Evolutionary conservation across 106 monocot genomes (phyloP), one percentile per base, ranked within the genome.

Genomic region (Phalaenopsis equestris): DNA sequence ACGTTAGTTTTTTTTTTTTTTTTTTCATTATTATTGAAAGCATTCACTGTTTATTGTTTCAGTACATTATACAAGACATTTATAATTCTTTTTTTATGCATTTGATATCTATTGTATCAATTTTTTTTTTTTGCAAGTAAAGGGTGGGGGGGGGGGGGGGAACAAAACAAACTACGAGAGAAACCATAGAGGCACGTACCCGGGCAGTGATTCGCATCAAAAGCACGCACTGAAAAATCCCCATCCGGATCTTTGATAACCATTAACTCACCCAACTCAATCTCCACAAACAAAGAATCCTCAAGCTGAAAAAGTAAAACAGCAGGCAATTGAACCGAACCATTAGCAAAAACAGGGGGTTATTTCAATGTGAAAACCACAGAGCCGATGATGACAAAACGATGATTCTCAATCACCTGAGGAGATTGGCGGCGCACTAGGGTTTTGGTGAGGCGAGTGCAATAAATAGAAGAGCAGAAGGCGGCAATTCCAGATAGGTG

Each of bases 141-240:
- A n/a, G n/a, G n/a, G n/a, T n/a, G n/a, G n/a, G n/a, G n/a, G n/a
- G n/a, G n/a, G n/a, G n/a, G n/a, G n/a, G n/a, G n/a, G n/a, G n/a
- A 45, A 56, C 14, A 41, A 18, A 41, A 72, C 41, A 41, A 72
- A 72, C 9, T 16, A 8, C 72, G 15, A 72, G 17, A 19, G 77
- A 14, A 80, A 48, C 46, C 24, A 42, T 41, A 41, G 17, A 67
- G 14, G 39, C 7, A 41, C 23, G 19, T 77, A 95, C 99, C 99
- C 11, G 93, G 91, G 85, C 99, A 99, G 73, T 99, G 99, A 83
- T 99, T 99, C 5, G 99, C 99, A 82, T 99, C 88, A 23, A 91
- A 86, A 30, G 88, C 99, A 2, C 86, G 79, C 73, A 93, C 91
- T 0, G 84, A 79, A 72, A 99, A 98, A 68, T 55, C 83, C 38